Evolutionary conservation across 2,329 filamentous ascomycete species (phyloP), one percentile per base, ranked within the genome.

Genomic region (Corynespora cassiicola): DNA sequence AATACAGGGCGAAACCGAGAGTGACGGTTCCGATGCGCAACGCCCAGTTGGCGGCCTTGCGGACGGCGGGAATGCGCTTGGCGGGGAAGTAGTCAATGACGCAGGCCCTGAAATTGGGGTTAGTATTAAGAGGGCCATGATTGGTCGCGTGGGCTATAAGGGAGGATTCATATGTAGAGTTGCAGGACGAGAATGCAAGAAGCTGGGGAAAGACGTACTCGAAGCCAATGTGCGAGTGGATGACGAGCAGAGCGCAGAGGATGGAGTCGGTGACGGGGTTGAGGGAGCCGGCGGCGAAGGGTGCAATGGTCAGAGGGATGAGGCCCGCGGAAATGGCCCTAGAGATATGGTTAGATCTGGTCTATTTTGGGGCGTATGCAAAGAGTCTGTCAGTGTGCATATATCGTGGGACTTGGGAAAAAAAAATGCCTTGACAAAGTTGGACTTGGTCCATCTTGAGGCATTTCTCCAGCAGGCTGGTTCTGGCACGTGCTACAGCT

Each of bases 201-300:
- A 14, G 23, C 31, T 36, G 23, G 23, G 31, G n/a, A n/a, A n/a
- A 35, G 9, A 69, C 79, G 39, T 77, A 86, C 81, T 96, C 85
- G 76, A 99, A 95, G 62, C 94, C 94, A 66, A 96, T 87, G 77
- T 97, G 92, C 42, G 90, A 94, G 81, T 99, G 94, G 58, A 97
- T 78, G 52, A 99, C 82, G 55, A 96, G 74, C 32, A 87, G 75
- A 47, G 84, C 85, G 75, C 90, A 92, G 51, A 99, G 82, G 54
- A 91, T 73, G 47, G 91, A 90, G 69, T 99, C 94, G 62, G 87
- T 81, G 50, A 87, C 78, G 34, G 94, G 94, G 81, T 96, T 95
- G 54, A 97, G 79, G 24, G 89, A 89, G 63, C 91, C 91, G 45
- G 88, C 85, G 46, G 91, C 91, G 73, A 99, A 99, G 49, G 94